phyloP scores from a whole-genome alignment of 352 stramenopile genomes.

The Thalassiosira ordinaria region DNA sequence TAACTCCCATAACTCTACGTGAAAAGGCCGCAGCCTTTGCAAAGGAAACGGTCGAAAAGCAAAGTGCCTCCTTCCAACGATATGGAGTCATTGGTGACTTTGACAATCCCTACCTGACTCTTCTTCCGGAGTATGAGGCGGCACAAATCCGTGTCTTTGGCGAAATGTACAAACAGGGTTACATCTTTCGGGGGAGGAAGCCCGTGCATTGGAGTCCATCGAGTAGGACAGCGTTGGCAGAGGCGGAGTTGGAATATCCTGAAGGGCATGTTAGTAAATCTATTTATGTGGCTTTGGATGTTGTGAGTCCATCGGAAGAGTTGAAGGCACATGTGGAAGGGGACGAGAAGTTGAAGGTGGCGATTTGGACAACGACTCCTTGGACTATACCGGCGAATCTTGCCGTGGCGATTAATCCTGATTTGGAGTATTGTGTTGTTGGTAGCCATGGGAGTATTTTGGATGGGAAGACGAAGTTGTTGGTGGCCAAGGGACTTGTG shows the following conservation, averaged over 20 bases:
- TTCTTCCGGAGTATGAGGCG: constrained; percentile 95
- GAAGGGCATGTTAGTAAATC: constrained; percentile 96
- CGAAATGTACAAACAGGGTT: constrained; percentile 94
- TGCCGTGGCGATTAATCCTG: constrained; percentile 94
- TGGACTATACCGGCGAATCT: constrained; percentile 99
- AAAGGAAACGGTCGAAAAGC: constrained; percentile 91
- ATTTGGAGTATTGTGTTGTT: constrained; percentile 94
- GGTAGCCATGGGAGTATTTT: constrained; percentile 45
- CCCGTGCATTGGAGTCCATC: constrained; percentile 98
- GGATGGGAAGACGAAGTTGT: constrained; percentile 75
- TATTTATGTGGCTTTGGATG: constrained; percentile 92
- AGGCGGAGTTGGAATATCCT: constrained; percentile 98
- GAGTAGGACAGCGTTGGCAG: constrained; percentile 95
- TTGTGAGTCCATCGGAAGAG: constrained; percentile 64
- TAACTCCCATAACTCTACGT: constrained; percentile 92
- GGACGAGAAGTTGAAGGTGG: constrained; percentile 79
- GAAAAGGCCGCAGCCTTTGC: constrained; percentile 92
- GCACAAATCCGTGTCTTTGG: constrained; percentile 96
- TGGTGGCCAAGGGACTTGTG: constrained; percentile 85
- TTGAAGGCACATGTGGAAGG: constrained; percentile 55
- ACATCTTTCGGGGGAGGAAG: constrained; percentile 97
- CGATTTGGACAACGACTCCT: constrained; percentile 98
- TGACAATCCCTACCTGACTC: constrained; percentile 92
- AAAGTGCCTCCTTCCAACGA: constrained; percentile 92
- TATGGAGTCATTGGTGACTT: constrained; percentile 93